A percentile compares a stretch with the other conserved stretches of the same genome.
phyloP scores from a whole-genome alignment of 139 green algal genomes.

The Auxenochlorella pyrenoidosa region DNA sequence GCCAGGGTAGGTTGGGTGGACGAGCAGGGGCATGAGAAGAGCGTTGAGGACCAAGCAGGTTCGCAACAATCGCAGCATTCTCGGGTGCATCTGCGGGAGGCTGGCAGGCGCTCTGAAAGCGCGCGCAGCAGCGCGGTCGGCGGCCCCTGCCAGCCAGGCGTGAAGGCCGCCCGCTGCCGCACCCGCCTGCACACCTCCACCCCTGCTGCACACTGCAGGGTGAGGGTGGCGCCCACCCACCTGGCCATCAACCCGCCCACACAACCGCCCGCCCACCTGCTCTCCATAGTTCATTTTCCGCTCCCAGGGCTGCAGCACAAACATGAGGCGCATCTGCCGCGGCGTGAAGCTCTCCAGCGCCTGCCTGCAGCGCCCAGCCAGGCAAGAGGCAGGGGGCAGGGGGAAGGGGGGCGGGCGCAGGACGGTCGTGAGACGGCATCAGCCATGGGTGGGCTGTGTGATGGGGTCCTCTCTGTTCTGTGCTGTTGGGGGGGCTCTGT shows the following conservation, averaged over 20 bases:
- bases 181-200: too few relatives aligned
- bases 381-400: not conserved
- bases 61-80: too few relatives aligned
- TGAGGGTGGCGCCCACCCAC: not conserved
- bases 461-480: too few relatives aligned
- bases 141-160: too few relatives aligned
- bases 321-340: constrained; percentile 95
- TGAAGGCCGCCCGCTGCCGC: too few relatives aligned
- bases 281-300: constrained; percentile 81
- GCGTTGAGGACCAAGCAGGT: too few relatives aligned
- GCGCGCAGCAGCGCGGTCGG: too few relatives aligned
- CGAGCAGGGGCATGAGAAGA: too few relatives aligned
- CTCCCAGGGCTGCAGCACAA: constrained; percentile 92
- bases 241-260: not conserved
- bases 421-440: not conserved
- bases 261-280: constrained; percentile 38
- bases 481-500: not conserved
- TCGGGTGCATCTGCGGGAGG: too few relatives aligned
- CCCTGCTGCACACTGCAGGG: too few relatives aligned
- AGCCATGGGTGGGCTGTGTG: not conserved
- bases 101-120: too few relatives aligned
- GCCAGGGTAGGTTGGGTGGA: too few relatives aligned
- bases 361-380: constrained; percentile 64
- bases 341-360: constrained; percentile 82
- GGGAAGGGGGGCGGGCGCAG: not conserved